Evolutionary conservation across 768 basidiomycete genomes (phyloP).

Genomic region (Collybia mongolica): DNA sequence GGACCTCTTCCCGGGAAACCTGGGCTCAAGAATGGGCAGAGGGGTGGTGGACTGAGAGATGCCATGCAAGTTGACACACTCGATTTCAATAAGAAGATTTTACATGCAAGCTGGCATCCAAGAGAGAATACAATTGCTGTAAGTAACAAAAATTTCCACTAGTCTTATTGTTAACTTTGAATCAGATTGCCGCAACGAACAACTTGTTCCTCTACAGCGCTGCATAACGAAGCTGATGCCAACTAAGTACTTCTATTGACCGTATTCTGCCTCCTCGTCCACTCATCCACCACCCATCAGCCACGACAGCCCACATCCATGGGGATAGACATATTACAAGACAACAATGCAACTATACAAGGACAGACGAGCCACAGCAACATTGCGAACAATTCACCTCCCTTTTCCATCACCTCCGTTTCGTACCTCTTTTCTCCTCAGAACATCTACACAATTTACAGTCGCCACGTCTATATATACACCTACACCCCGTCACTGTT

Average conservation of each 20-base stretch:
- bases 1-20: constrained; percentile 76
- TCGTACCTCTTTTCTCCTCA: neutral
- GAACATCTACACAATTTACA: constrained; percentile 1
- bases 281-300: constrained; percentile 10
- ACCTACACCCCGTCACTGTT: neutral
- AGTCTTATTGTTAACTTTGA: neutral
- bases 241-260: constrained; percentile 9
- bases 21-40: constrained; percentile 72
- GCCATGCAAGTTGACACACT: constrained; percentile 84
- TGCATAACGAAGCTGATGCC: constrained; percentile 39
- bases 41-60: constrained; percentile 72
- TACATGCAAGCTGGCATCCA: constrained; percentile 97
- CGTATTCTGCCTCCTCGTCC: constrained; percentile 3
- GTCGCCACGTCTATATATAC: constrained; percentile 1
- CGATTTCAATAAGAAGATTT: constrained; percentile 97
- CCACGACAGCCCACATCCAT: constrained; percentile 13
- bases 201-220: constrained; percentile 89
- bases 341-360: constrained; percentile 17
- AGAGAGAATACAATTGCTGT: constrained; percentile 98
- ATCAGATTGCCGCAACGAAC: constrained; percentile 93
- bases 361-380: constrained; percentile 14
- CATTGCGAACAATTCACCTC: neutral
- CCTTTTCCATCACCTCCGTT: neutral
- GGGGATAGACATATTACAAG: constrained; percentile 18
- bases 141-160: constrained; percentile 27